Evolutionary conservation across 2,329 filamentous ascomycete species (phyloP), one percentile per base, ranked within the genome.

Genomic region (Tetracladium maxilliforme): DNA sequence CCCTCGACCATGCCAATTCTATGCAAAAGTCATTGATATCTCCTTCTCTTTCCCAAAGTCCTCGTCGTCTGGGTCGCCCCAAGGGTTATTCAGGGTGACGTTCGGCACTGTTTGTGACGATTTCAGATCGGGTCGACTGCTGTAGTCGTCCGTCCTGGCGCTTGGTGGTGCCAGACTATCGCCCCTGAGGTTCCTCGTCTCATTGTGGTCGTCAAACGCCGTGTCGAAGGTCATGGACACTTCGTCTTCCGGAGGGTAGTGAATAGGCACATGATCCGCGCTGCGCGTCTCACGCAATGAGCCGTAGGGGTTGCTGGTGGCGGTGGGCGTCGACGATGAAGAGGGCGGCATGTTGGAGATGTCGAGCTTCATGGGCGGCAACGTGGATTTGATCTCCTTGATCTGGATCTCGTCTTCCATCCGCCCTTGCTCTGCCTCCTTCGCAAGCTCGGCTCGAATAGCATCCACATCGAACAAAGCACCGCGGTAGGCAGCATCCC

Each of bases 401-500:
- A 92, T 71, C 46, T 69, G 60, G 23, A 73, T 49, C 39, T 11
- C 40, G 36, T n/a, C n/a, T n/a, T n/a, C n/a, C n/a, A n/a, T n/a
- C n/a, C n/a, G n/a, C n/a, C n/a, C n/a, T n/a, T n/a, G n/a, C 14
- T 37, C 36, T 16, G 35, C 32, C 21, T 49, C 40, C 21, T 31
- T 44, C 19, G 81, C 81, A 17, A 98, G 58, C 41, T 92, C 81
- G 7, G 82, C 75, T 24, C 82, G 68, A 35, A 98, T 95, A 9
- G 90, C 90, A 40, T 98, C 90, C 23, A 98, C 71, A 41, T 98
- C 90, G 41, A 98, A 98, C 22, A 98, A 61, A 7, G 95, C 77
- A 17, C 58, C 57, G 12, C 48, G 47, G 10, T 51, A 45, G 6
- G 40, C 35, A 10, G 17, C 18, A 10, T 10, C 44, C 40, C 16